Percentiles rank a stretch among this genome's conserved stretches.
phyloP scores from a whole-genome alignment of 148 eudicot genomes.

The Amaranthus palmeri region DNA sequence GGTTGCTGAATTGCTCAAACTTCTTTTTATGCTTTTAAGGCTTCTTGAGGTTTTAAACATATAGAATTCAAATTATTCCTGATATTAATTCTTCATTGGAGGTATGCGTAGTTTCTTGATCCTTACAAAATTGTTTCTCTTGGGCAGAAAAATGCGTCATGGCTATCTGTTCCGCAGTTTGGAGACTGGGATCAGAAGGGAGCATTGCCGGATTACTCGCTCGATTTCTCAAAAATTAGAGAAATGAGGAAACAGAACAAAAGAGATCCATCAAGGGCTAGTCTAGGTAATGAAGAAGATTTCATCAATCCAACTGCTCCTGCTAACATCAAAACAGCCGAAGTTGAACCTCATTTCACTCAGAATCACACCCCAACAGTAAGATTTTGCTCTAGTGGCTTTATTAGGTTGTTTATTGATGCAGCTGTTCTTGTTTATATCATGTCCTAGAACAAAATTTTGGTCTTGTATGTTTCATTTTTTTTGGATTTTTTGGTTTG shows the following conservation, averaged over 20 bases:
- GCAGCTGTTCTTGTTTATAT: not conserved
- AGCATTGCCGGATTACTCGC: conserved; percentile 70
- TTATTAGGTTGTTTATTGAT: not conserved
- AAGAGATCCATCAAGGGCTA: conserved; percentile 88
- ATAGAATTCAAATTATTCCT: not conserved
- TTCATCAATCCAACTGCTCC: conserved; percentile 57
- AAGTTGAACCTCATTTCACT: conserved; percentile 36
- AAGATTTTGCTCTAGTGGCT: conserved; percentile 26
- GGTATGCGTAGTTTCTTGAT: conserved; percentile 8
- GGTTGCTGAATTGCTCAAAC: conserved; percentile 4
- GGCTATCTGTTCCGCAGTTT: conserved; percentile 96
- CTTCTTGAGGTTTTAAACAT: conserved; percentile 11
- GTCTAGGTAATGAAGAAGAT: conserved; percentile 90
- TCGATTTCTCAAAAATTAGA: conserved; percentile 90
- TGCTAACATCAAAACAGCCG: conserved; percentile 27
- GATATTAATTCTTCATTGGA: conserved; percentile 4
- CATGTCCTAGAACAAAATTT: not conserved
- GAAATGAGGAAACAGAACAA: conserved; percentile 93
- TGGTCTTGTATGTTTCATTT: not conserved
- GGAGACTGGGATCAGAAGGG: conserved; percentile 99
- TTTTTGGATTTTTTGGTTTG: too few species aligned
- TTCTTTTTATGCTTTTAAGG: conserved; percentile 26
- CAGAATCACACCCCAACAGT: conserved; percentile 72
- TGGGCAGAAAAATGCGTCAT: conserved; percentile 56
- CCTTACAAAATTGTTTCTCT: not conserved